Percentiles rank a stretch among this genome's conserved stretches.
phyloP scores from a whole-genome alignment of 345 rosid genomes.

The Microcos paniculata region DNA sequence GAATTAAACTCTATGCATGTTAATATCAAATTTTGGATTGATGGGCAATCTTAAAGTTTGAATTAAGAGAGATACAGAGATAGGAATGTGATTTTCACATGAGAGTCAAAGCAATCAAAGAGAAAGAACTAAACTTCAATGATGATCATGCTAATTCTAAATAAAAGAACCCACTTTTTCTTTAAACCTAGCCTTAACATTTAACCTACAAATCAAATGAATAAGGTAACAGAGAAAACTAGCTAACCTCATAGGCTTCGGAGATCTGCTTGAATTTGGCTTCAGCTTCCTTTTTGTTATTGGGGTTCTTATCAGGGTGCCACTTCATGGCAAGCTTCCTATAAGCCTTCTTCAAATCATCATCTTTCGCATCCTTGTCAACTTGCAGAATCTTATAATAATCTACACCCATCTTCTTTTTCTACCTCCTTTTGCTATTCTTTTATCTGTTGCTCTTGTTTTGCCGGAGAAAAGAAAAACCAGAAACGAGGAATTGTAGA shows the following conservation, averaged over 20 bases:
- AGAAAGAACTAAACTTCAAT: not conserved
- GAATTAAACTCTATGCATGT: too few species aligned
- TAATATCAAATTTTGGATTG: not conserved
- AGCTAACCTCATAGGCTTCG: slow-evolving; percentile 72
- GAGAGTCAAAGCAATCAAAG: not conserved
- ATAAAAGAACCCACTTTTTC: not conserved
- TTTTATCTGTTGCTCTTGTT: too few species aligned
- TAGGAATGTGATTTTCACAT: not conserved
- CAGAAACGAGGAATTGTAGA: too few species aligned
- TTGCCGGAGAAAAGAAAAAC: too few species aligned
- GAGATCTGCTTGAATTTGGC: slow-evolving; percentile 88
- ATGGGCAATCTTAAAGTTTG: not conserved
- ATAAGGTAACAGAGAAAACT: not conserved
- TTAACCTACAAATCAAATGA: not conserved
- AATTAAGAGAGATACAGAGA: not conserved
- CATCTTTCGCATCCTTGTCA: slow-evolving; percentile 64
- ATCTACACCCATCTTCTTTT: slow-evolving; percentile 43
- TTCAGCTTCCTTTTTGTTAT: slow-evolving; percentile 75
- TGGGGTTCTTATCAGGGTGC: slow-evolving; percentile 95
- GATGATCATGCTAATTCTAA: not conserved
- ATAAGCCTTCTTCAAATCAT: slow-evolving; percentile 82
- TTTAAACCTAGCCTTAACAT: too few species aligned
- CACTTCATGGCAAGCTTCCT: slow-evolving; percentile 89
- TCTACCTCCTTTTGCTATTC: not conserved
- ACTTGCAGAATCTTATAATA: slow-evolving; percentile 64